Base-by-base conservation (phyloP, 2,329 filamentous ascomycete genomes). In the Podosphaera xanthii region DNA sequence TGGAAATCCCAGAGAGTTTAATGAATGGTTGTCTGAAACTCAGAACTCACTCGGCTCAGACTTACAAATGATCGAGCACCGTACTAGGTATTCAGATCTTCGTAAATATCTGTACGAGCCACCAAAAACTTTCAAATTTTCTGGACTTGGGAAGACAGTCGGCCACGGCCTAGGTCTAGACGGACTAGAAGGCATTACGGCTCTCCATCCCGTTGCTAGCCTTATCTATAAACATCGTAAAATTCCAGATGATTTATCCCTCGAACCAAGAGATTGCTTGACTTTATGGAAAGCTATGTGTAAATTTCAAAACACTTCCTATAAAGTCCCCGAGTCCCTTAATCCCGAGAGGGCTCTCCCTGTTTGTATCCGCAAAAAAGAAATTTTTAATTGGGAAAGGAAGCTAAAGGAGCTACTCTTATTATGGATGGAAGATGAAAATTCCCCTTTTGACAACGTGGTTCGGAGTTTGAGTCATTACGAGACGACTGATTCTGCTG, bases 251-350 rank as follows among this genome's bases (percentile, higher is more conserved):
- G 85, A 89, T 69, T 72, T 88, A 8, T 77, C 72, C 34, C 72
- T 91, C 0, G 86, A 90, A 66, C 78, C 85, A 6, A 75, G 83
- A 38, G 86, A 90, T 67, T 88, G 84, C 64, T 72, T 83, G 5
- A 74, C 71, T 0, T 71, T 89, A 0, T 89, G 82, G 79, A 72
- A 77, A 60, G 73, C 74, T 5, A 83, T 90, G 81, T 68, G 69
- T 0, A 78, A 79, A 63, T 71, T 77, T 57, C 74, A 82, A 65
- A 81, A 72, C 0, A 62, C 69, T 1, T 64, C 72, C 0, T 82
- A 76, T 64, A 72, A 73, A 0, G 67, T 87, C 1, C 71, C 75
- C 1, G 66, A 71, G 4, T 67, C 70, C 0, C 71, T 86, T 4
- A 67, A 76, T 53, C 82, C 79, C 0, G 66, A 69, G 0, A 68